Percentiles rank a stretch among this genome's conserved stretches.
phyloP scores from a whole-genome alignment of 441 rosid genomes.

The Populus hybrid region DNA sequence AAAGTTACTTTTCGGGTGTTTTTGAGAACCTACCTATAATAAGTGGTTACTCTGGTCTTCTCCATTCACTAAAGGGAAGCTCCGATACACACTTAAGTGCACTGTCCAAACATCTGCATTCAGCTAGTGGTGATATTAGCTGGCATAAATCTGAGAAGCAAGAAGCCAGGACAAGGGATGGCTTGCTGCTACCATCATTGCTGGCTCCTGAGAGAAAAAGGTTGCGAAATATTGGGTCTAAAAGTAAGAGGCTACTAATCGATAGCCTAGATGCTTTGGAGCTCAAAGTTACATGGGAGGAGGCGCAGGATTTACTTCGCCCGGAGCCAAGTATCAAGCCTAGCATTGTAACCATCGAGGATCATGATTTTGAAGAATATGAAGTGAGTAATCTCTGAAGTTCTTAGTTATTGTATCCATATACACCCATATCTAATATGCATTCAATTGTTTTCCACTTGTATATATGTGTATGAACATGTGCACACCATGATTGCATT shows the following conservation, averaged over 20 bases:
- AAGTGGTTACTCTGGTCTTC: constrained; percentile 56
- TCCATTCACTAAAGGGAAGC: constrained; percentile 54
- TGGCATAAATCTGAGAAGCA: constrained; percentile 48
- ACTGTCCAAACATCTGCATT: constrained; percentile 51
- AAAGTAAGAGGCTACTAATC: constrained; percentile 79
- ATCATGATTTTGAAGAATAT: constrained; percentile 89
- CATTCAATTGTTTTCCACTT: not conserved
- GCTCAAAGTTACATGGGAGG: constrained; percentile 91
- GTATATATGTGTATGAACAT: not conserved
- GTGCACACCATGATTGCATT: not conserved
- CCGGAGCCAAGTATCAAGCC: constrained; percentile 68
- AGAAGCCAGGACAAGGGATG: constrained; percentile 44
- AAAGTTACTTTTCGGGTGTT: constrained; percentile 53
- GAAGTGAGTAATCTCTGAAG: constrained; percentile 51
- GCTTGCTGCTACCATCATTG: constrained; percentile 31
- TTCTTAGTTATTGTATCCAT: not conserved
- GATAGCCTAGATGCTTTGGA: constrained; percentile 76
- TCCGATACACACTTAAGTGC: constrained; percentile 40
- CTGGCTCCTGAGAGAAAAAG: constrained; percentile 60
- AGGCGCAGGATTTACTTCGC: constrained; percentile 84
- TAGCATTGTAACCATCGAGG: constrained; percentile 66
- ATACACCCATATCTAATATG: not conserved
- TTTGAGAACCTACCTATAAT: constrained; percentile 51
- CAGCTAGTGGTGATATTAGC: constrained; percentile 43
- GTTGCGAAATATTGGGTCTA: constrained; percentile 73